phyloP scores from a whole-genome alignment of 805 yeast genomes.

The Candida sonorensis region DNA sequence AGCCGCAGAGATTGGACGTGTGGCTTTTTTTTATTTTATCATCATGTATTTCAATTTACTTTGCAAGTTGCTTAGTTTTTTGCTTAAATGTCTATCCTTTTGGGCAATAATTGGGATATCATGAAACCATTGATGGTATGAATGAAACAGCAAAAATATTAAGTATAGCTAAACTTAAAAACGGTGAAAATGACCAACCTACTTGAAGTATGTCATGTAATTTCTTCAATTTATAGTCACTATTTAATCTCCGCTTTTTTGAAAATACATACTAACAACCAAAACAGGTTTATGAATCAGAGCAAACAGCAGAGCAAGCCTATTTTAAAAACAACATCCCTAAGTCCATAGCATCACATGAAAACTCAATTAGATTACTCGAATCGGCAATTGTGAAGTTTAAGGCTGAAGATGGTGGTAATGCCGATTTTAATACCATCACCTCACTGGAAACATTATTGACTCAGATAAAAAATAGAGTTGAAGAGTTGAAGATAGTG shows the following conservation, averaged over 20 bases:
- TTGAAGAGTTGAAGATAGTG: slow-evolving; percentile 15
- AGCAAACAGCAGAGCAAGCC: slow-evolving; percentile 47
- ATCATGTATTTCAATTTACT: too few species aligned
- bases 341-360: slow-evolving; percentile 34
- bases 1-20: too few species aligned
- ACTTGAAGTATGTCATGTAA: too few species aligned
- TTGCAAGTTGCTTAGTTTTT: too few species aligned
- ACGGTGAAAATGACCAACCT: too few species aligned
- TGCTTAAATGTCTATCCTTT: too few species aligned
- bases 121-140: too few species aligned
- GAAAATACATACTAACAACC: too few species aligned
- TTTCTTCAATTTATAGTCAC: not conserved
- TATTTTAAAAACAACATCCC: slow-evolving; percentile 34
- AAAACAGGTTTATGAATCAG: slow-evolving; percentile 40
- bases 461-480: slow-evolving; percentile 18
- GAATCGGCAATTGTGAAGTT: slow-evolving; percentile 14
- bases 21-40: too few species aligned
- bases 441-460: slow-evolving; percentile 15
- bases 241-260: slow-evolving; percentile 1
- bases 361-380: slow-evolving; percentile 30
- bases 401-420: slow-evolving; percentile 3
- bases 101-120: too few species aligned
- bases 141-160: too few species aligned
- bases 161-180: too few species aligned
- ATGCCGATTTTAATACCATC: slow-evolving; percentile 17